phyloP scores from a whole-genome alignment of 352 stramenopile genomes.

The Paralagenidium karlingii region DNA sequence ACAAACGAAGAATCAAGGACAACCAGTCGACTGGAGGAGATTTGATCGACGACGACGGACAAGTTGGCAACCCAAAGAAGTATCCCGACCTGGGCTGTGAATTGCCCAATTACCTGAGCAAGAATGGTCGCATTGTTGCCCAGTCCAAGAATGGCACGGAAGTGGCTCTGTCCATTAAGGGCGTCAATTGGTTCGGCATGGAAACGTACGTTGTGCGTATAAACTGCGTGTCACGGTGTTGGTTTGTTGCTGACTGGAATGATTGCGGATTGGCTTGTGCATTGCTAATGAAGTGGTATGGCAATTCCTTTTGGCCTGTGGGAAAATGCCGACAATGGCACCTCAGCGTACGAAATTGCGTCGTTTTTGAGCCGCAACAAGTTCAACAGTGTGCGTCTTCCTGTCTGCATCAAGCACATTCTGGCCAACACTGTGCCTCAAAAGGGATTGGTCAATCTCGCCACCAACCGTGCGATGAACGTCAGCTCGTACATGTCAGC shows the following conservation, averaged over 20 bases:
- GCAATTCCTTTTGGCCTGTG: slow-evolving; percentile 11
- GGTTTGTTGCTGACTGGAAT: background rate
- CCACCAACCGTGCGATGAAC: slow-evolving; percentile 56
- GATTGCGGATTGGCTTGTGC: no score
- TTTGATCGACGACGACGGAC: slow-evolving; percentile 4
- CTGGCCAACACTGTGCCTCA: slow-evolving; percentile 23
- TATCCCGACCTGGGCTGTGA: slow-evolving; percentile 25
- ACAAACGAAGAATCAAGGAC: slow-evolving; percentile 1
- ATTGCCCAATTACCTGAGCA: slow-evolving; percentile 10
- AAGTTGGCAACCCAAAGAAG: slow-evolving; percentile 36
- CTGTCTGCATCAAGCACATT: slow-evolving; percentile 39
- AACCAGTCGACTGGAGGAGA: background rate
- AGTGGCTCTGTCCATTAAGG: slow-evolving; percentile 8
- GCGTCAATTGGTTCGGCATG: slow-evolving; percentile 12
- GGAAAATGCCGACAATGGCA: slow-evolving; percentile 10
- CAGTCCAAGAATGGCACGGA: slow-evolving; percentile 1
- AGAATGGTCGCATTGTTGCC: slow-evolving; percentile 7
- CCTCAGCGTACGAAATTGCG: slow-evolving; percentile 36
- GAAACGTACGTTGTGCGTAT: slow-evolving; percentile 9
- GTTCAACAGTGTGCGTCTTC: slow-evolving; percentile 54
- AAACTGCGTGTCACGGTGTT: no score
- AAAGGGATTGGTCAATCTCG: slow-evolving; percentile 40
- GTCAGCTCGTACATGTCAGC: slow-evolving; percentile 53
- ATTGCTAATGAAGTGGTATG: slow-evolving; percentile 1
- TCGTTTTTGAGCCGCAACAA: slow-evolving; percentile 55